Evolutionary conservation across 1,284 basidiomycete genomes (phyloP), one percentile per base, ranked within the genome.

Genomic region (Irpex sp.): DNA sequence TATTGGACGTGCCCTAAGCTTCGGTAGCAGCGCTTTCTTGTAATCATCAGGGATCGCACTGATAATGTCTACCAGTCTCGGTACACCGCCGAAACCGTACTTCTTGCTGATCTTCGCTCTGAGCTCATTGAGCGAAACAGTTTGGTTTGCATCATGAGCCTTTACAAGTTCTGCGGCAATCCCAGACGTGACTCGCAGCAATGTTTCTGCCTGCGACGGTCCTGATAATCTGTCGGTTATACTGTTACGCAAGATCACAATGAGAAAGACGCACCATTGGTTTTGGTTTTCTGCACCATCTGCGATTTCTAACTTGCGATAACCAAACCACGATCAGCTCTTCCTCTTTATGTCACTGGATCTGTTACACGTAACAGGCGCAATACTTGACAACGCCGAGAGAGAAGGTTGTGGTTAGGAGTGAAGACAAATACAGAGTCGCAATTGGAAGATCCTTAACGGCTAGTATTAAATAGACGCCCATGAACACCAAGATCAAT

Each of bases 31-130:
- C 5, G 89, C 88, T 71, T 95, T 95, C 77, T 97, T 95, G 80
- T 97, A 95, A 58, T 97, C 95, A 71, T 98, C 96, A 3, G 97
- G 97, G 60, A 99, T 97, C 33, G 97, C 97, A 66, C 95, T 95
- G 75, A 99, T 96, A 70, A 99, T 97, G 75, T 99, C 97, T 53
- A 98, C 97, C 35, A 99, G 83, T 57, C 97, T 79, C 0, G 97
- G 97, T 0, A 97, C 92, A 37, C 93, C 93, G 59, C 89, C 88
- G 71, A 89, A 93, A 8, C 87, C 88, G 75, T 90, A 89, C 75
- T 95, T 94, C 77, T 97, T 98, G 75, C 94, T 94, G 73, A 97
- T 86, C 69, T 89, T 90, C 51, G 91, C 83, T 47, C 97, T 90
- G 49, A 99, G 84, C 63, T 89, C 87, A 72, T 97, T 98, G 62